phyloP scores from a whole-genome alignment of 2,329 filamentous ascomycete genomes.

The Fusarium devonianum region DNA sequence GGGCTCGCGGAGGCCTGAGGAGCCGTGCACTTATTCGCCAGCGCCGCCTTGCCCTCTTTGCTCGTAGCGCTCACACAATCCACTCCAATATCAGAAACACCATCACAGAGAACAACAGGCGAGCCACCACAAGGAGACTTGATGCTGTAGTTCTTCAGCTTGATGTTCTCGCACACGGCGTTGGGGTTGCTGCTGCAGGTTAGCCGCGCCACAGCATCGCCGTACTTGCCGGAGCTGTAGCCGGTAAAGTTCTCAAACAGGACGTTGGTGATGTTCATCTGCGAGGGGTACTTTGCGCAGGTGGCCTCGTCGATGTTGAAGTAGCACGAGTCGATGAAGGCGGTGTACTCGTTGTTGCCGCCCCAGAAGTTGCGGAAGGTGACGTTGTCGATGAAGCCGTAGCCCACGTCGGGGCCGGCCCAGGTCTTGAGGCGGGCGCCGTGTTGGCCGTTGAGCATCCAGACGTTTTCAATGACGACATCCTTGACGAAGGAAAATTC shows the following conservation, averaged over 20 bases:
- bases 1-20: slow-evolving; percentile 27
- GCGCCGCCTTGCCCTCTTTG: slow-evolving; percentile 28
- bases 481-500: slow-evolving; percentile 38
- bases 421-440: slow-evolving; percentile 38
- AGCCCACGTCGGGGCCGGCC: slow-evolving; percentile 34
- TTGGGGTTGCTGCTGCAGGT: slow-evolving; percentile 35
- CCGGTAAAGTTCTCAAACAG: slow-evolving; percentile 39
- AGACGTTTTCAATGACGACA: slow-evolving; percentile 38
- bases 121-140: slow-evolving; percentile 31
- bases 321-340: slow-evolving; percentile 39
- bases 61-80: slow-evolving; percentile 31
- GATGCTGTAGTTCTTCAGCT: slow-evolving; percentile 35
- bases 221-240: slow-evolving; percentile 36
- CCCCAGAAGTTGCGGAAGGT: slow-evolving; percentile 41
- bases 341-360: slow-evolving; percentile 36
- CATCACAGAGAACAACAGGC: slow-evolving; percentile 35
- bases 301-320: slow-evolving; percentile 33
- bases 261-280: slow-evolving; percentile 39
- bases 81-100: slow-evolving; percentile 33
- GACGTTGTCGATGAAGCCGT: slow-evolving; percentile 38
- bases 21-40: slow-evolving; percentile 30
- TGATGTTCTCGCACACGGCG: slow-evolving; percentile 39
- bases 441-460: slow-evolving; percentile 39
- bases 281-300: slow-evolving; percentile 34
- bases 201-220: slow-evolving; percentile 30